Evolutionary conservation across 805 yeast genomes (phyloP).

Genomic region (Cyberlindnera euphorbiae): DNA sequence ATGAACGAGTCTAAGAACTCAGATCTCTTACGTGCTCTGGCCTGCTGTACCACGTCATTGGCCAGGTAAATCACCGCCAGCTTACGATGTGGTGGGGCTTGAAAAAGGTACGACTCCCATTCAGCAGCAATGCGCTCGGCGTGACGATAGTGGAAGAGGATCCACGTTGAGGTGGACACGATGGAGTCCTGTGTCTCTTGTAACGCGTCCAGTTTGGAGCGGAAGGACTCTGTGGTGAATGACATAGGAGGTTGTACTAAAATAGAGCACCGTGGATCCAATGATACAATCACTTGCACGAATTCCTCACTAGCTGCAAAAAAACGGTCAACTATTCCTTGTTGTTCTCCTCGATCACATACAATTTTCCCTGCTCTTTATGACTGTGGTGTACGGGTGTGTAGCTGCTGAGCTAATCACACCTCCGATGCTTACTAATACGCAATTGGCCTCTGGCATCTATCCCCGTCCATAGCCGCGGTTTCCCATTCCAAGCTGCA

Average conservation of each 20-base stretch:
- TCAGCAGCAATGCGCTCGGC: conserved; percentile 46
- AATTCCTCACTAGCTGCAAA: too few species aligned
- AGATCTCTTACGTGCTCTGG: conserved; percentile 54
- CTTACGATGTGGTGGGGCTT: conserved; percentile 36
- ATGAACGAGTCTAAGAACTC: conserved; percentile 59
- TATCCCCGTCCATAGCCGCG: too few species aligned
- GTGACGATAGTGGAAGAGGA: conserved; percentile 59
- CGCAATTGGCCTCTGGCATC: too few species aligned
- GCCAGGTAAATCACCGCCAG: conserved; percentile 64
- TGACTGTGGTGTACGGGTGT: too few species aligned
- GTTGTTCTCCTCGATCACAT: too few species aligned
- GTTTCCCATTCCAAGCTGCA: too few species aligned
- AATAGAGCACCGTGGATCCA: too few species aligned
- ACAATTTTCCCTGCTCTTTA: too few species aligned
- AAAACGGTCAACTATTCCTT: too few species aligned
- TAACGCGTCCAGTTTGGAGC: conserved; percentile 40
- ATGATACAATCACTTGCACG: too few species aligned
- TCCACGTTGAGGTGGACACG: conserved; percentile 72
- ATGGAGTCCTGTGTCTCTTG: conserved; percentile 69
- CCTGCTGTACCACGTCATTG: conserved; percentile 79
- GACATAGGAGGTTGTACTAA: conserved; percentile 33
- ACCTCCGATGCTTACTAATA: too few species aligned
- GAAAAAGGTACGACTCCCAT: conserved; percentile 41
- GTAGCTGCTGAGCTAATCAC: too few species aligned
- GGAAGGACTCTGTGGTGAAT: conserved; percentile 45